Base-by-base conservation (phyloP, 1,139 yeast species). In the Groenewaldozyma sp. region DNA sequence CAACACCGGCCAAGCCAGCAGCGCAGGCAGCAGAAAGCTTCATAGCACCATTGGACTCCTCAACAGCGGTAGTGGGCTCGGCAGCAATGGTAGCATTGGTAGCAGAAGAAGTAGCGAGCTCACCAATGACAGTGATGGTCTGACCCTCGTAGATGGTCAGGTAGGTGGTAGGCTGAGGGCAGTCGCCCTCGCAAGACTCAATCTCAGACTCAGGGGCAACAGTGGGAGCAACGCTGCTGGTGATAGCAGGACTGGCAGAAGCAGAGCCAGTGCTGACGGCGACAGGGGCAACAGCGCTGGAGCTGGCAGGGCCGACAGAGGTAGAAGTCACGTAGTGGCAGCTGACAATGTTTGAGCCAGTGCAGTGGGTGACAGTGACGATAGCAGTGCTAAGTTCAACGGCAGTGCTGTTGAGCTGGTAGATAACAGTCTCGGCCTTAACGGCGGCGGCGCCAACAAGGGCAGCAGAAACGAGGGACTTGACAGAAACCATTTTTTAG, bases 101-200 rank as follows among this genome's bases (percentile, higher is more conserved):
- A 3, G 46, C 28, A 31, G 47, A 37, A 41, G 46, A 41, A 29
- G 46, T 41, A 24, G 39, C 36, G 28, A 41, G 36, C 33, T 45
- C 39, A 10, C 33, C 39, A 21, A 51, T 52, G 41, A 50, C 48
- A 31, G 60, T 55, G 44, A 54, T 42, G 37, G 59, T 55, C 42
- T 47, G 47, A 41, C 60, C 61, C 44, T 45, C 49, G 37, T 45
- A 42, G 31, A 56, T 54, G 34, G 60, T 56, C 39, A 56, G 50
- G 42, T 41, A 46, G 36, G 60, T 56, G 35, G 59, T 52, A 22
- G 13, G 5, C n/a, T n/a, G n/a, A n/a, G n/a, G n/a, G n/a, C n/a
- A n/a, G n/a, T n/a, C n/a, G 7, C 20, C 17, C 17, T 33, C 38
- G 20, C 14, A 29, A 21, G 16, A 7, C 26, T 22, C 26, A 22